Conservation (phyloP, 2,329 filamentous ascomycete species). For the Fusarium sp. region DNA sequence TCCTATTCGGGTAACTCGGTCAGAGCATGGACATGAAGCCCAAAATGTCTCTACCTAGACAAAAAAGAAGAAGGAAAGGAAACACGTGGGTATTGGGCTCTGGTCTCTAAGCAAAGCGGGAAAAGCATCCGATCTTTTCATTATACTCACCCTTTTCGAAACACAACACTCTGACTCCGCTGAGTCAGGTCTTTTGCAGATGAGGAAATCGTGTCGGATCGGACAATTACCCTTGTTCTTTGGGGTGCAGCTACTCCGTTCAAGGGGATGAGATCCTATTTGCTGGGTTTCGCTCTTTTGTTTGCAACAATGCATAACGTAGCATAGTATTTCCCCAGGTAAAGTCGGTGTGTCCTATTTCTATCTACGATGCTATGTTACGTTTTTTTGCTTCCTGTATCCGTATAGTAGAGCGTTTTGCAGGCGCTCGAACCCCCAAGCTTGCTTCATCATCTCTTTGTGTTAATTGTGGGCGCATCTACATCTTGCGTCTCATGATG, state of each 20-base stretch:
- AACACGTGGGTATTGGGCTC: conserved; percentile 16
- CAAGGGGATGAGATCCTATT: conserved; percentile 31
- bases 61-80: conserved; percentile 7
- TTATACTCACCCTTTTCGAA: neutral
- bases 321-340: conserved; percentile 27
- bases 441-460: conserved; percentile 20
- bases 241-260: conserved; percentile 15
- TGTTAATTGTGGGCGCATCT: conserved; percentile 13
- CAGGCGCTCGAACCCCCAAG: conserved; percentile 30
- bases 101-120: conserved; percentile 24
- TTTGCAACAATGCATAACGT: conserved; percentile 22
- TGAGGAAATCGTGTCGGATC: conserved; percentile 24
- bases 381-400: neutral
- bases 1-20: conserved; percentile 29
- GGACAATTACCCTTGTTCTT: conserved; percentile 22
- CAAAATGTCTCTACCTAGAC: neutral
- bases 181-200: conserved; percentile 18
- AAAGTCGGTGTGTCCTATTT: conserved; percentile 35
- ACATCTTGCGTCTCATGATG: conserved; percentile 21
- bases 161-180: conserved; percentile 1
- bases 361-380: neutral
- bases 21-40: conserved; percentile 24
- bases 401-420: neutral
- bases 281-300: neutral
- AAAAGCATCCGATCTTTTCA: conserved; percentile 24